A percentile compares a stretch with the other conserved stretches of the same genome.
phyloP scores from a whole-genome alignment of 2,329 filamentous ascomycete species.

The Pseudogymnoascus destructans region DNA sequence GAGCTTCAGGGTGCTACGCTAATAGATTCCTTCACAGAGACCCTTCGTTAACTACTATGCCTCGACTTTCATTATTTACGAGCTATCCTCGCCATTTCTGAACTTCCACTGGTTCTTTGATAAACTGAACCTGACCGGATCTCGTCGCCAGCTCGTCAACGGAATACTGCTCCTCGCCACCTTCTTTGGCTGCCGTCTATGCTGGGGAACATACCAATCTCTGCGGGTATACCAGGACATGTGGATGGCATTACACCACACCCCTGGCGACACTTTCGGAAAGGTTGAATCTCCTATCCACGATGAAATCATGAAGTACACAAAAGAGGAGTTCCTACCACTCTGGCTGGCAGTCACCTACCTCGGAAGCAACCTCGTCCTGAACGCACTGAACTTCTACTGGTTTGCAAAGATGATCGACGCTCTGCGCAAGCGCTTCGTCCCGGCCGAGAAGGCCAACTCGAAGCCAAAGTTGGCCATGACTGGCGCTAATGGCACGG shows the following conservation, averaged over 20 bases:
- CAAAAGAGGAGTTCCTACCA: slow-evolving; percentile 43
- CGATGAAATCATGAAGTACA: slow-evolving; percentile 36
- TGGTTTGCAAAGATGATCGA: slow-evolving; percentile 84
- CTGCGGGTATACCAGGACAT: slow-evolving; percentile 58
- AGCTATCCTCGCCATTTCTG: slow-evolving; percentile 71
- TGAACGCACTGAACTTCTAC: slow-evolving; percentile 68
- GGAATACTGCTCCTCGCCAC: slow-evolving; percentile 57
- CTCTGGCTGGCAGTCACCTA: slow-evolving; percentile 59
- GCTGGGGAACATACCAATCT: slow-evolving; percentile 67
- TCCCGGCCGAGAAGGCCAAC: slow-evolving; percentile 31
- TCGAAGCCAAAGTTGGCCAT: slow-evolving; percentile 18
- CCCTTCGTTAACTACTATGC: slow-evolving; percentile 79
- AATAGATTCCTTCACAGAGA: slow-evolving; percentile 37
- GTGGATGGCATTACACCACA: slow-evolving; percentile 41
- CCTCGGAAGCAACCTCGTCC: slow-evolving; percentile 52
- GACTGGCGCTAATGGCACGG: slow-evolving; percentile 21
- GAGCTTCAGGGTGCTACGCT: slow-evolving; percentile 1
- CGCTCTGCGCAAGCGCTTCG: slow-evolving; percentile 64
- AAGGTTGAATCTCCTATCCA: slow-evolving; percentile 21
- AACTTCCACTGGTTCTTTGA: slow-evolving; percentile 91
- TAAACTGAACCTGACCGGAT: slow-evolving; percentile 70
- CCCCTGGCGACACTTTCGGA: slow-evolving; percentile 22
- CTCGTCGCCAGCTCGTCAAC: slow-evolving; percentile 61
- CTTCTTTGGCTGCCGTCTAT: slow-evolving; percentile 64
- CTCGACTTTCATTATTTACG: slow-evolving; percentile 72